phyloP scores from a whole-genome alignment of 1,284 basidiomycete genomes.

The Phylloporus sp. region DNA sequence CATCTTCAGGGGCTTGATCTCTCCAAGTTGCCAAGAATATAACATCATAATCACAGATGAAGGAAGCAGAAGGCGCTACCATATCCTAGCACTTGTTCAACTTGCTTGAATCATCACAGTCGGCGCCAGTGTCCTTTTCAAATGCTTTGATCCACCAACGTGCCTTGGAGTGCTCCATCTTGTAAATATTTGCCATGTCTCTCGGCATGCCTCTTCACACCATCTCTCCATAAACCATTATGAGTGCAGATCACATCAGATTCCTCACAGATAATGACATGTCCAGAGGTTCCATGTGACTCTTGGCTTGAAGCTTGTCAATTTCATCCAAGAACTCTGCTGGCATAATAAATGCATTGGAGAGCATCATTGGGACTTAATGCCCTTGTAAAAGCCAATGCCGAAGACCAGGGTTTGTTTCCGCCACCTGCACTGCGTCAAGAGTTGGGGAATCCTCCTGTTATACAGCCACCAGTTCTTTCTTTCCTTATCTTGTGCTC shows the following conservation, averaged over 20 bases:
- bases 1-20: constrained; percentile 42
- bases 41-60: too few species aligned
- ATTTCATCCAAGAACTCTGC: constrained; percentile 55
- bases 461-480: constrained; percentile 57
- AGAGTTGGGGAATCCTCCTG: constrained; percentile 38
- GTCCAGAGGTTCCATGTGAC: constrained; percentile 48
- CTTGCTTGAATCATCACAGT: constrained; percentile 44
- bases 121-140: constrained; percentile 26
- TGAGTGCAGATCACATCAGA: constrained; percentile 61
- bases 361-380: constrained; percentile 49
- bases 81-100: constrained; percentile 43
- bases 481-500: constrained; percentile 31
- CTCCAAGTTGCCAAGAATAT: constrained; percentile 46
- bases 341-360: constrained; percentile 47
- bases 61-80: background rate
- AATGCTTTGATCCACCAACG: constrained; percentile 25
- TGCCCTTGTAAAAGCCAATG: constrained; percentile 75
- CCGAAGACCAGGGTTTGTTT: constrained; percentile 16
- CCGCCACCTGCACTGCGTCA: constrained; percentile 15
- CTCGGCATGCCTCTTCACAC: constrained; percentile 72
- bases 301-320: constrained; percentile 61
- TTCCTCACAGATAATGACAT: constrained; percentile 40
- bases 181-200: constrained; percentile 75
- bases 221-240: constrained; percentile 66
- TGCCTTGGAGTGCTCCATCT: constrained; percentile 45